Base-by-base conservation (phyloP, 2,329 filamentous ascomycete species). In the Helotiales sp. region DNA sequence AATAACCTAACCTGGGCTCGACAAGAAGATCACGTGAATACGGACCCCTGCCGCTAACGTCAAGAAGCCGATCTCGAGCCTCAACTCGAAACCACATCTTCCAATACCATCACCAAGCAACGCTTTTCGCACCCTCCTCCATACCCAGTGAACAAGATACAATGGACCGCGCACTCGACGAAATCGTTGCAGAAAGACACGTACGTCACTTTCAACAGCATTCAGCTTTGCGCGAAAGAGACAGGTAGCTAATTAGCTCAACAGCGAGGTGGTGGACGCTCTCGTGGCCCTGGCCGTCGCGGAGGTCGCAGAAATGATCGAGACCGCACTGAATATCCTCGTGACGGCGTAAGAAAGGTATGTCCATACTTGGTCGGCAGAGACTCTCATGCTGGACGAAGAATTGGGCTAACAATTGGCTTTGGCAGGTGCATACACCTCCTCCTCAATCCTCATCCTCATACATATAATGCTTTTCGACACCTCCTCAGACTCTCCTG, bases 261-360 rank as follows among this genome's bases (percentile, higher is more conserved):
- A 29, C 56, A 70, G 67, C 64, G 67, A 66, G 63, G 64, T 55
- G 64, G 67, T 58, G 64, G 67, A 59, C 64, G 68, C 63, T 65
- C 68, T 61, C 67, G 66, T 65, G 66, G 65, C 60, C 64, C 66
- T 58, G 66, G 66, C 61, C 64, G 67, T 59, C 63, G 68, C 57
- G 68, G 67, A 59, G 67, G 66, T 51, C 69, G 67, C 55, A 70
- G 69, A 64, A 66, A 65, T 62, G 70, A 69, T 44, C 62, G 70
- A 60, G 69, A 69, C 49, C 63, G 69, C 42, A 70, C 63, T 62
- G 79, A 79, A 47, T 87, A 82, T 68, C 88, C 89, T 70, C 88
- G 90, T 77, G 90, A 95, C 77, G 90, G 90, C 76, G 84, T 93
- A 73, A 93, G 88, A 92, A 96, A 96, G 91, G 91, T 93, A 74